Percentiles rank a stretch among this genome's conserved stretches.
These are phyloP conservation scores for Phalaenopsis equestris DNA, from an alignment of 106 monocot species.

Conservation along the genomic window DNA sequence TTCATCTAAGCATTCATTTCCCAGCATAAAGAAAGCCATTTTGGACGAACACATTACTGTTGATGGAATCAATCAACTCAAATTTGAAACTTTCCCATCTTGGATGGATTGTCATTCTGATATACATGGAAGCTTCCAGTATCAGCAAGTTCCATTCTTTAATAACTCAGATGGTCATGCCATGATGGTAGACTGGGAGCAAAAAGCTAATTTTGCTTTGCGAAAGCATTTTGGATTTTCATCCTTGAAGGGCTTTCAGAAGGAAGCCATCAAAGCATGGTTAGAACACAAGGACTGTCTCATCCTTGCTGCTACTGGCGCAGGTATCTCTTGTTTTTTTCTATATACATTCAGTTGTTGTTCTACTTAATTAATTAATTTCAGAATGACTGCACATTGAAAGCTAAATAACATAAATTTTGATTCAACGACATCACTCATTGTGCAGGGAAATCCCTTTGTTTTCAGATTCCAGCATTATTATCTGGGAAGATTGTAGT, in stretches of 20 bases:
- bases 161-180: slow-evolving; percentile 9
- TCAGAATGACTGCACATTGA: background rate
- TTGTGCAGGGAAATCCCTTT: slow-evolving; percentile 92
- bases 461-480: slow-evolving; percentile 92
- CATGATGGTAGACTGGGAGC: slow-evolving; percentile 27
- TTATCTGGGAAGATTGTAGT: slow-evolving; percentile 65
- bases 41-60: background rate
- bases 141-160: slow-evolving; percentile 6
- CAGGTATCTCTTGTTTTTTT: slow-evolving; percentile 37
- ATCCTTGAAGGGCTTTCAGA: slow-evolving; percentile 80
- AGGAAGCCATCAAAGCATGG: slow-evolving; percentile 77
- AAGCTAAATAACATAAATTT: background rate
- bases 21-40: slow-evolving; percentile 6
- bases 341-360: background rate
- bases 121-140: background rate
- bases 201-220: slow-evolving; percentile 32
- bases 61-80: background rate
- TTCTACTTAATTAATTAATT: background rate
- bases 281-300: slow-evolving; percentile 62
- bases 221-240: slow-evolving; percentile 76
- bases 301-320: slow-evolving; percentile 93
- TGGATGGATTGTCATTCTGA: slow-evolving; percentile 4
- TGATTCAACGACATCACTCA: background rate
- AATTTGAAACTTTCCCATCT: slow-evolving; percentile 7
- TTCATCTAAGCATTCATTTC: slow-evolving; percentile 17